phyloP scores from a whole-genome alignment of 2,329 filamentous ascomycete genomes.

The Hypoxylon rubiginosum region DNA sequence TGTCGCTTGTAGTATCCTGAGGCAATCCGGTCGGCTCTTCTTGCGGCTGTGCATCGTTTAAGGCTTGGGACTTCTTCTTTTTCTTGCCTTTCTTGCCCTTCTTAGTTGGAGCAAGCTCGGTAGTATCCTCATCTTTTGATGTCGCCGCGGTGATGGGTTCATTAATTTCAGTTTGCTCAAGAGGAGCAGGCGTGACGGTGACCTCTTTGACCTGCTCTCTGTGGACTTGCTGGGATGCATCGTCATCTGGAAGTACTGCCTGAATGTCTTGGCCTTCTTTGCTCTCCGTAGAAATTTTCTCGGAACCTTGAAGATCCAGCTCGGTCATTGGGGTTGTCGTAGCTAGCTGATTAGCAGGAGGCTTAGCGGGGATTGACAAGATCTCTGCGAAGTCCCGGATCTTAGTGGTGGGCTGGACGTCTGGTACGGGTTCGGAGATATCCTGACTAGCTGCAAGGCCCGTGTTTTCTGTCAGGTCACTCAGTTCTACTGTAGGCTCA shows the following conservation, averaged over 20 bases:
- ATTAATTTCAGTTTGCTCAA: constrained; percentile 30
- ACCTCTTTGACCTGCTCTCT: constrained; percentile 4
- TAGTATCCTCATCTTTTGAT: constrained; percentile 39
- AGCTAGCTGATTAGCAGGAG: constrained; percentile 13
- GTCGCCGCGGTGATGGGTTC: constrained; percentile 19
- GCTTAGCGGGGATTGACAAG: constrained; percentile 5
- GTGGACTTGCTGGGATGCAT: constrained; percentile 16
- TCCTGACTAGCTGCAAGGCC: constrained; percentile 9
- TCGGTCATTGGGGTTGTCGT: constrained; percentile 2
- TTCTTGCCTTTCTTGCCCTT: constrained; percentile 55
- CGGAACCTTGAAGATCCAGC: constrained; percentile 25
- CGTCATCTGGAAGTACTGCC: constrained; percentile 25
- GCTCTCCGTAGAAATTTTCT: constrained; percentile 44
- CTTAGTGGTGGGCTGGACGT: constrained; percentile 7
- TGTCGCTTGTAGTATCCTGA: neutral
- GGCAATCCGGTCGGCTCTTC: neutral
- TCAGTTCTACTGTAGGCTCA: constrained; percentile 1
- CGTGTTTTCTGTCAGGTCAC: constrained; percentile 11
- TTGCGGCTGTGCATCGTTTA: neutral
- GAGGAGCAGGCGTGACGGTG: neutral
- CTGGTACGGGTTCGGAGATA: neutral
- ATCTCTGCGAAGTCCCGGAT: constrained; percentile 14
- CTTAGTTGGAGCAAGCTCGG: constrained; percentile 41
- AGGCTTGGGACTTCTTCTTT: constrained; percentile 37
- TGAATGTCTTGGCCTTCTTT: constrained; percentile 54